phyloP scores from a whole-genome alignment of 768 basidiomycete genomes.

The Naematelia encephala region DNA sequence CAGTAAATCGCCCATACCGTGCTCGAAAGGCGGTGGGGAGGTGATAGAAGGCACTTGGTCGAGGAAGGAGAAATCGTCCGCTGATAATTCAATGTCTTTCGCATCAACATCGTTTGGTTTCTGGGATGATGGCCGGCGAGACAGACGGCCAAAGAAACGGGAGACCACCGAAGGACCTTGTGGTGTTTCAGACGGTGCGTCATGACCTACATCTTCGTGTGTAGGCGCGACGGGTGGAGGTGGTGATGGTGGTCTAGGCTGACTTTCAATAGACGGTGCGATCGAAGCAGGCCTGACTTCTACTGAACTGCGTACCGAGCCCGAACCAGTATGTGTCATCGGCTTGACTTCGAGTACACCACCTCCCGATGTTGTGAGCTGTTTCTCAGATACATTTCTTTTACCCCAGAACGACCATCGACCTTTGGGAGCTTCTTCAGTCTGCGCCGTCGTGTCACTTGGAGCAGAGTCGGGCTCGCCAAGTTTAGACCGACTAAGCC shows the following conservation, averaged over 20 bases:
- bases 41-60: slow-evolving; percentile 46
- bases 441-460: background rate
- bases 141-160: slow-evolving; percentile 75
- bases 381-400: slow-evolving; percentile 24
- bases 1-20: slow-evolving; percentile 58
- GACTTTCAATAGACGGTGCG: background rate
- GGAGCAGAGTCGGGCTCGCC: slow-evolving; percentile 40
- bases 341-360: slow-evolving; percentile 45
- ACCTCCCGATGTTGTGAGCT: slow-evolving; percentile 45
- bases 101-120: slow-evolving; percentile 46
- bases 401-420: slow-evolving; percentile 48
- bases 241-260: background rate
- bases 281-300: slow-evolving; percentile 7
- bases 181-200: background rate
- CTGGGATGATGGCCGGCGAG: slow-evolving; percentile 52
- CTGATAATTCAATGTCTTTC: slow-evolving; percentile 67
- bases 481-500: slow-evolving; percentile 35
- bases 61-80: slow-evolving; percentile 78
- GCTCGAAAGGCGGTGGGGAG: slow-evolving; percentile 15
- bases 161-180: slow-evolving; percentile 66
- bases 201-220: background rate
- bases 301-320: background rate
- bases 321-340: background rate
- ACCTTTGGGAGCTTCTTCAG: slow-evolving; percentile 24
- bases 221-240: slow-evolving; percentile 8